Base-by-base conservation (phyloP, 169 alveolate genomes). In the Eimeria brunetti region DNA sequence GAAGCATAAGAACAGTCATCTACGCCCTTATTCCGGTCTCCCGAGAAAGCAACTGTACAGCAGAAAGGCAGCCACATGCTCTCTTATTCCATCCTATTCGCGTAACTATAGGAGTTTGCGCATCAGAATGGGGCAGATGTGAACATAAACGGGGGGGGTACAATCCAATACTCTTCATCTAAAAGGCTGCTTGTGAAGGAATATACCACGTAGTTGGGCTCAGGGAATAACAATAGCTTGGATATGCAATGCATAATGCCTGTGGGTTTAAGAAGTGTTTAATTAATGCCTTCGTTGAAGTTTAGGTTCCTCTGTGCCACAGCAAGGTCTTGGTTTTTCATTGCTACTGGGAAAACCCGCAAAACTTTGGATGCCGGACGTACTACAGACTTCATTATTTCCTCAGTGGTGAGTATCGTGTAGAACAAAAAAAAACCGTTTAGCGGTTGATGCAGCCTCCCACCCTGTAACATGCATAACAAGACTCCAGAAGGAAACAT, bases 261-360 rank as follows among this genome's bases (percentile, higher is more conserved):
- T 41, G 46, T 1, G 46, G 46, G 1, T 1, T 41, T 41, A 41
- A 41, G 1, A 41, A 41, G 46, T 41, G 46, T 41, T 41, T 41
- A 4, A 1, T 41, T 41, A 41, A 41, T n/a, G 60, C 51, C 41
- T n/a, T n/a, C n/a, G n/a, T n/a, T n/a, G n/a, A n/a, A n/a, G 80
- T 38, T 0, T 33, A n/a, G 16, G 56, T 30, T 30, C n/a, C 0
- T 33, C 51, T 36, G 81, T 9, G 38, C 30, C 64, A 76, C 95
- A 92, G 95, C 92, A 97, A 97, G 58, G 99, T 98, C 27, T 91
- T 98, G 64, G 97, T 98, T 78, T 98, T 97, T 95, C 97, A 93
- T 80, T 96, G 97, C n/a, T 96, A 86, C 76, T 96, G 97, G 93
- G 98, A 98, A 80, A 98, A 96, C 90, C 41, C 16, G 16, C 80